These are phyloP conservation scores for Zopfia rhizophila DNA, from an alignment of 2,329 filamentous ascomycete species.

Conservation along the genomic window DNA sequence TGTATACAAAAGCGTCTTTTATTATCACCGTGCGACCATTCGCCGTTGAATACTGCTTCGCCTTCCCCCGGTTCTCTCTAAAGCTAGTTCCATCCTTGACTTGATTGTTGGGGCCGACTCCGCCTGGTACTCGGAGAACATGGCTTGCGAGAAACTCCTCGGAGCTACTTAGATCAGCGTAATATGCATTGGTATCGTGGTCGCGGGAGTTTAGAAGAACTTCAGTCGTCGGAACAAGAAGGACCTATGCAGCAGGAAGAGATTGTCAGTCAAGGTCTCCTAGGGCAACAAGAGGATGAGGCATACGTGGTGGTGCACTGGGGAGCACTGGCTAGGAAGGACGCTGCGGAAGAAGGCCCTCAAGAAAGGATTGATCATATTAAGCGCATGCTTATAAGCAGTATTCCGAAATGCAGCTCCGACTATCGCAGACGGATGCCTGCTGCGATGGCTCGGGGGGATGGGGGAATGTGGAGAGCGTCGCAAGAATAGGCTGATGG, in stretches of 20 bases:
- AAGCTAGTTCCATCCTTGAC: constrained; percentile 66
- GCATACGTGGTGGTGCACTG: constrained; percentile 83
- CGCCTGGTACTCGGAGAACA: constrained; percentile 83
- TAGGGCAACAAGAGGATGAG: too few species aligned
- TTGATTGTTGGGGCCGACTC: constrained; percentile 56
- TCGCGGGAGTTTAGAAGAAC: constrained; percentile 89
- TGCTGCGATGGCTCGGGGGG: constrained; percentile 23
- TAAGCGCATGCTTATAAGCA: too few species aligned
- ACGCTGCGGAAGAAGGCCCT: constrained; percentile 98
- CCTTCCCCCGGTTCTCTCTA: constrained; percentile 89
- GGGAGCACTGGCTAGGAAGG: constrained; percentile 88
- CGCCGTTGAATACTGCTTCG: constrained; percentile 90
- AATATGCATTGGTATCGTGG: constrained; percentile 79
- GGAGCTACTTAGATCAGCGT: constrained; percentile 83
- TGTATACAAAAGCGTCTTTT: constrained; percentile 92
- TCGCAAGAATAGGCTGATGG: constrained; percentile 12
- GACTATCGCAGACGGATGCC: constrained; percentile 34
- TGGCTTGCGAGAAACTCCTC: constrained; percentile 98
- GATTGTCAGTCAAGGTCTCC: constrained; percentile 18
- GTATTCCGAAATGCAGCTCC: too few species aligned
- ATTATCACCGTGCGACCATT: constrained; percentile 94
- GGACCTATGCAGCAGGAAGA: constrained; percentile 61
- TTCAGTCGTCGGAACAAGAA: constrained; percentile 94
- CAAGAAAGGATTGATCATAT: constrained; percentile 99
- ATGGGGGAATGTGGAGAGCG: constrained; percentile 27